Percentiles rank a stretch among this genome's conserved stretches.
Evolutionary conservation across 257 asterid genomes (phyloP).

Genomic region (Thymus mandschuricus): DNA sequence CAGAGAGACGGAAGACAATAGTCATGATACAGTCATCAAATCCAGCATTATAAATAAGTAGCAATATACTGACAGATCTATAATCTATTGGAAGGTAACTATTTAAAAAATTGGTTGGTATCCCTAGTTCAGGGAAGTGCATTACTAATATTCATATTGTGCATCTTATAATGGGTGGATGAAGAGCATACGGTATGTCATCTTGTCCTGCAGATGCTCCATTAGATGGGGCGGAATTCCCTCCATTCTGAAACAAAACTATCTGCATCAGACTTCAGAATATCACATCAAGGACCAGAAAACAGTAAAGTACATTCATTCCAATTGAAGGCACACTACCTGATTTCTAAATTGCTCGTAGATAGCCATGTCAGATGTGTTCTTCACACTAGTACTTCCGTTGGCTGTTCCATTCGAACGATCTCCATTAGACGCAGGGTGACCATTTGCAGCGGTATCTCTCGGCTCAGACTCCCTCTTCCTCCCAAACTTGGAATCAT

Average conservation of each 20-base stretch:
- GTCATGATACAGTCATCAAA: not conserved
- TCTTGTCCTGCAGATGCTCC: slow-evolving; percentile 59
- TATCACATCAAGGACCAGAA: slow-evolving; percentile 25
- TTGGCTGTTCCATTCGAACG: slow-evolving; percentile 40
- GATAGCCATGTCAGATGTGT: slow-evolving; percentile 73
- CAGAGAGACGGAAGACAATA: not conserved
- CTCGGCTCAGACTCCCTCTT: slow-evolving; percentile 54
- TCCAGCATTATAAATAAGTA: not conserved
- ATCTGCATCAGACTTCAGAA: slow-evolving; percentile 21
- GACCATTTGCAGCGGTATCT: slow-evolving; percentile 49
- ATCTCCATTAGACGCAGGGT: slow-evolving; percentile 38
- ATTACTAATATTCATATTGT: no score
- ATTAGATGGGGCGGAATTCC: slow-evolving; percentile 45
- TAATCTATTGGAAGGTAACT: no score
- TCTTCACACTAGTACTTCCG: slow-evolving; percentile 52
- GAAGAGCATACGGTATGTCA: slow-evolving; percentile 66
- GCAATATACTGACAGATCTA: not conserved
- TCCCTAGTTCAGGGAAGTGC: no score
- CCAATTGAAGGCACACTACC: slow-evolving; percentile 47
- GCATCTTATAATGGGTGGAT: not conserved
- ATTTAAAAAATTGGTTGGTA: no score
- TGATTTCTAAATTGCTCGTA: slow-evolving; percentile 75
- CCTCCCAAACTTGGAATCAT: slow-evolving; percentile 97
- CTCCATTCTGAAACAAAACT: slow-evolving; percentile 53
- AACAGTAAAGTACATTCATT: slow-evolving; percentile 3